phyloP scores from a whole-genome alignment of 1,284 basidiomycete genomes.

The Thecaphora frezii region DNA sequence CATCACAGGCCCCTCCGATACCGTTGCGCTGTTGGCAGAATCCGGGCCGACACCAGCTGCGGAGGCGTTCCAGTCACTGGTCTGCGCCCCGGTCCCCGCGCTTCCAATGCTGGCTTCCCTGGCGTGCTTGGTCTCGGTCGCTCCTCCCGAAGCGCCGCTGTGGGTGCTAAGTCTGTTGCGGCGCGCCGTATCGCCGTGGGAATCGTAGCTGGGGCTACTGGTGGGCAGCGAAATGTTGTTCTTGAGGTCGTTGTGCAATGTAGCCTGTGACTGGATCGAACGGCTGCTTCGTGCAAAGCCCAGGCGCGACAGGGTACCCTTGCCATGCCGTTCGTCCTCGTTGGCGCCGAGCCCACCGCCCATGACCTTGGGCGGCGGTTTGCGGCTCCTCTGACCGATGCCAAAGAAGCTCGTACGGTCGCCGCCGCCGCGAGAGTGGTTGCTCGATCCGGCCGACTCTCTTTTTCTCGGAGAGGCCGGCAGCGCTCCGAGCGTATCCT shows the following conservation, averaged over 20 bases:
- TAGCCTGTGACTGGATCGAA: slow-evolving; percentile 22
- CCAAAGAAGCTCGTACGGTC: slow-evolving; percentile 51
- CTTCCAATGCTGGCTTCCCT: slow-evolving; percentile 22
- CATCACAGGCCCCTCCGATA: slow-evolving; percentile 43
- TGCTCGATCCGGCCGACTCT: slow-evolving; percentile 33
- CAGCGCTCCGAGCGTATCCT: slow-evolving; percentile 31
- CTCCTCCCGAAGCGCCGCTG: neutral
- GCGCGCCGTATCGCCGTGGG: slow-evolving; percentile 40
- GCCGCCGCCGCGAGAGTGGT: slow-evolving; percentile 13
- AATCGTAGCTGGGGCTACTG: slow-evolving; percentile 46
- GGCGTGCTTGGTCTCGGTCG: slow-evolving; percentile 2
- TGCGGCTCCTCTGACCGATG: slow-evolving; percentile 37
- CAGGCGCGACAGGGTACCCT: slow-evolving; percentile 45
- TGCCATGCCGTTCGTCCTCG: slow-evolving; percentile 25
- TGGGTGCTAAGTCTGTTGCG: slow-evolving; percentile 19
- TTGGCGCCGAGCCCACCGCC: slow-evolving; percentile 8
- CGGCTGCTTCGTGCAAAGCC: slow-evolving; percentile 35
- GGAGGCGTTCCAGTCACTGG: slow-evolving; percentile 5
- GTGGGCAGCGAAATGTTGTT: slow-evolving; percentile 56
- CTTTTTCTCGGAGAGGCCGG: slow-evolving; percentile 40
- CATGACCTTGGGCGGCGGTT: slow-evolving; percentile 30
- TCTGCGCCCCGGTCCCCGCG: slow-evolving; percentile 8
- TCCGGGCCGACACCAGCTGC: slow-evolving; percentile 9
- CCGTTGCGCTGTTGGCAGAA: neutral
- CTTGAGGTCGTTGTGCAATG: slow-evolving; percentile 37